Base-by-base conservation (phyloP, 164 flowering plant genomes). In the Buxus sempervirens region DNA sequence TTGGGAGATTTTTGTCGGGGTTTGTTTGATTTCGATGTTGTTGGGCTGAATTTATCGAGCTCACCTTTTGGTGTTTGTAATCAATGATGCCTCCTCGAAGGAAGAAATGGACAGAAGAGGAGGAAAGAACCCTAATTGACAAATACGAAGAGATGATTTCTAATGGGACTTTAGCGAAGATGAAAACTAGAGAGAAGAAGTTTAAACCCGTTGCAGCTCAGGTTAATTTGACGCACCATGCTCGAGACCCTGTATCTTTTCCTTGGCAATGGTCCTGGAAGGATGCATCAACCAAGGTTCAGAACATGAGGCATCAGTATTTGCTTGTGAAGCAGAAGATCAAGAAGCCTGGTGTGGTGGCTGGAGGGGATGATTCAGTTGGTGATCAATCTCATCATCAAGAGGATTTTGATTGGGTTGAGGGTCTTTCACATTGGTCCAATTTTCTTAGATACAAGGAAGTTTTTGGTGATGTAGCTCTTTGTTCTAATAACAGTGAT, bases 211-310 rank as follows among this genome's bases (percentile, higher is more conserved):
- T 88, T 61, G 86, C 87, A 56, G 60, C 51, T 27, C 70, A 78
- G 67, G 92, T 88, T 62, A 88, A 84, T 72, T 78, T 83, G 15
- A 65, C 79, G 76, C 92, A 88, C 67, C 79, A 88, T 80, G 74
- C 36, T 45, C 72, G 73, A 0, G 92, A 88, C 69, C 85, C 90
- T 0, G 57, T 77, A 0, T 51, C 78, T 0, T 88, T 69, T 49
- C 89, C 90, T 0, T 85, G 88, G 87, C 84, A 83, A 56, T 88
- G 92, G 92, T 75, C 81, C n/a, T 88, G 92, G 92, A 85, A 85
- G 68, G 92, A 88, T 75, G 88, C 83, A 57, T 85, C 90, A 53
- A 85, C 86, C 12, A 88, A 88, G 79, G 90, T 85, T 28, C 92
- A 88, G 72, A 88, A 88, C 66, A 88, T 85, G 89, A 81, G 92